A percentile compares a stretch with the other conserved stretches of the same genome.
These are phyloP conservation scores for Naumovozyma castellii DNA, from an alignment of 805 yeast species.

Conservation along the genomic window DNA sequence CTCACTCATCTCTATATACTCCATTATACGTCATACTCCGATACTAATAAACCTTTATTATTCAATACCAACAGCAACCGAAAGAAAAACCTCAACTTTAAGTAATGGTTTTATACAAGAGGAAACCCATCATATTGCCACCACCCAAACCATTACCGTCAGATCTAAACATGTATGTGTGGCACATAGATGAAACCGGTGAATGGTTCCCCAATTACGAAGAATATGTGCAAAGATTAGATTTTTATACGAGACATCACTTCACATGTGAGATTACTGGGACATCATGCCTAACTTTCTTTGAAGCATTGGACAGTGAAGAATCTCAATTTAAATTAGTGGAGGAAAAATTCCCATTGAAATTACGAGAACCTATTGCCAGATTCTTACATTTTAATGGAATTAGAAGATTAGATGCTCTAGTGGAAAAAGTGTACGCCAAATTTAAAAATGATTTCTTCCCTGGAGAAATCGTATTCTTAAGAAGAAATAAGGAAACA, in stretches of 20 bases:
- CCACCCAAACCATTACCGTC: constrained; percentile 49
- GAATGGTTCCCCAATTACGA: constrained; percentile 82
- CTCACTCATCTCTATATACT: no score
- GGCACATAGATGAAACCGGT: constrained; percentile 73
- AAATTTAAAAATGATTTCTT: constrained; percentile 74
- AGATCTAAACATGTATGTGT: constrained; percentile 55
- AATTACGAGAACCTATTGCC: constrained; percentile 85
- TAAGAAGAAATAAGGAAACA: constrained; percentile 31
- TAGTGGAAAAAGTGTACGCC: constrained; percentile 79
- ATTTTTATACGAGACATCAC: constrained; percentile 62
- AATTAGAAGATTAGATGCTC: constrained; percentile 69
- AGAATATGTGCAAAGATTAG: constrained; percentile 61
- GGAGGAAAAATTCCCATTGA: constrained; percentile 79
- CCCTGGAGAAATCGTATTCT: constrained; percentile 79
- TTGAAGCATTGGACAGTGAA: constrained; percentile 80
- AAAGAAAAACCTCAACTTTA: no score
- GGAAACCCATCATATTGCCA: constrained; percentile 56
- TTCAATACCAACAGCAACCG: no score
- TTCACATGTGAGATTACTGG: constrained; percentile 97
- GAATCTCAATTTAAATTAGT: constrained; percentile 52
- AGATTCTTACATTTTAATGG: constrained; percentile 74
- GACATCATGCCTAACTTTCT: constrained; percentile 79
- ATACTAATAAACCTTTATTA: neutral
- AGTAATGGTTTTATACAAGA: constrained; percentile 68
- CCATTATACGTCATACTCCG: no score